Conservation (phyloP, 345 rosid genomes). For the Salix arbutifolia region DNA sequence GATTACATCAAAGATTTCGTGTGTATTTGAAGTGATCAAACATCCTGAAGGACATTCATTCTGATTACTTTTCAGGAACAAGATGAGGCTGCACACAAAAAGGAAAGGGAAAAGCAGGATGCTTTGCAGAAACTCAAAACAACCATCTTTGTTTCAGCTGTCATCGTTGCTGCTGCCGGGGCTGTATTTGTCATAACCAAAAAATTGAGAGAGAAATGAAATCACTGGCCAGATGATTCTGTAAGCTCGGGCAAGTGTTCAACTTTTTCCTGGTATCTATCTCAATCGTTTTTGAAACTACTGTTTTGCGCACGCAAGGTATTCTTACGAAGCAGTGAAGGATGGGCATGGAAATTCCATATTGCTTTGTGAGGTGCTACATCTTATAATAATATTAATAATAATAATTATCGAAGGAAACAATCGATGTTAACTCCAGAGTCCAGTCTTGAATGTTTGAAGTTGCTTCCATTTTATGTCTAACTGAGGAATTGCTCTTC, state of each 20-base stretch:
- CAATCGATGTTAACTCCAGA: background rate
- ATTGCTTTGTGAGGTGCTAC: background rate
- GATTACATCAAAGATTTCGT: background rate
- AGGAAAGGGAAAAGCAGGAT: background rate
- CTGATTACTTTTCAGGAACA: slow-evolving; percentile 3
- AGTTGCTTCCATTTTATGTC: too few species aligned
- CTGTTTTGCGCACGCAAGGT: background rate
- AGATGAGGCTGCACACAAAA: slow-evolving; percentile 1
- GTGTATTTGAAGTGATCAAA: background rate
- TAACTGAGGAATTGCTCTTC: too few species aligned
- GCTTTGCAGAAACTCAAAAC: slow-evolving; percentile 12
- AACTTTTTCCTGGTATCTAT: background rate
- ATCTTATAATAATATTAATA: background rate
- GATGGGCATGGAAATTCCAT: background rate
- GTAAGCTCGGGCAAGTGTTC: background rate
- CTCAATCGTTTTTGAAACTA: background rate
- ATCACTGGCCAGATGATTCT: background rate
- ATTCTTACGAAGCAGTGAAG: background rate
- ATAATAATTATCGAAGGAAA: background rate
- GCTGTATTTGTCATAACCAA: slow-evolving; percentile 28
- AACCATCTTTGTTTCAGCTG: slow-evolving; percentile 26
- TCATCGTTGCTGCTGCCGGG: slow-evolving; percentile 28
- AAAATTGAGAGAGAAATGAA: slow-evolving; percentile 29
- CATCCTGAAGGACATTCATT: background rate
- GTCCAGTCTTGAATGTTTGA: background rate